Base-by-base conservation (phyloP, 139 green algal genomes). In the Ostreobium quekettii region DNA sequence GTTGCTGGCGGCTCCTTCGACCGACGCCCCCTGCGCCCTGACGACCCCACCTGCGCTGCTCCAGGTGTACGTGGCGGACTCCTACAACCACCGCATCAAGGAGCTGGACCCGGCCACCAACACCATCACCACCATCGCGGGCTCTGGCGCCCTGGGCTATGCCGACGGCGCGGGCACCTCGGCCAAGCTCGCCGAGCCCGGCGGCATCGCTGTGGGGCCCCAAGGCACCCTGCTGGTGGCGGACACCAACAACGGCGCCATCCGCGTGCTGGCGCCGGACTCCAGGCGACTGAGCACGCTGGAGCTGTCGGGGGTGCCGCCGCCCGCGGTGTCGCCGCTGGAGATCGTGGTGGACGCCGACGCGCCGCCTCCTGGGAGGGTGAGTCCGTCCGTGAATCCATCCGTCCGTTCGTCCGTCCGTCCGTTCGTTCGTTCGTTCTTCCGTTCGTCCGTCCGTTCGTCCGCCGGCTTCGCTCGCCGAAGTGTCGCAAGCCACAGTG, bases 51-150 rank as follows among this genome's bases (percentile, higher is more conserved):
- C n/a, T n/a, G n/a, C n/a, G n/a, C 58, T 74, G 42, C 36, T 31
- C 4, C 30, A 72, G 36, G 74, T 93, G 11, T 84, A 78, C 48
- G 73, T 92, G 15, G 86, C 86, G 24, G 86, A 92, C 64, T 85
- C 71, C 24, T 92, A 92, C 86, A 92, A 92, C 65, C 87, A 92
- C 78, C 76, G 77, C 11, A 66, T 92, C 36, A 92, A 92, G 71
- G 53, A 58, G 19, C 60, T 93, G 36, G 72, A 94, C 42, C 76
- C 80, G 2, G 4, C 26, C 19, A 80, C 42, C 24, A 67, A 65
- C 42, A 64, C 67, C 31, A 64, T 92, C 42, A 48, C 47, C 0
- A 89, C 82, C 0, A 1, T 92, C 22, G 85, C 78, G 0, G 86
- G 86, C 66, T 82, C 66, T 19, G 86, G 86, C 58, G 28, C 0